Conservation (phyloP, 2,329 filamentous ascomycete species). For the Diaporthe longicolla region DNA sequence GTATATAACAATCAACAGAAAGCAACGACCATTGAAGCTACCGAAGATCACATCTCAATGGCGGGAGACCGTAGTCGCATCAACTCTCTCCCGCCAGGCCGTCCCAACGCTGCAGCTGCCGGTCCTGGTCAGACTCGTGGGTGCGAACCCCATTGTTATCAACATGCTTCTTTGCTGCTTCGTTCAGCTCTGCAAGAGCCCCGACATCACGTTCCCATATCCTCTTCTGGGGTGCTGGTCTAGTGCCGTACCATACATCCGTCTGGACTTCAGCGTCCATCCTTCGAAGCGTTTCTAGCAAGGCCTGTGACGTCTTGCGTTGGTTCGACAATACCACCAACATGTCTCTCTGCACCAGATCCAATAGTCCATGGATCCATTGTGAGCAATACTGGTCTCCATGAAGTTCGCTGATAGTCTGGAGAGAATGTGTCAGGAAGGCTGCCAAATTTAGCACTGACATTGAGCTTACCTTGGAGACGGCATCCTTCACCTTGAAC, state of each 20-base stretch:
- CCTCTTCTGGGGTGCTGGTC: neutral
- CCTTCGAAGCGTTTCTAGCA: neutral
- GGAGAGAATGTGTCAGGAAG: neutral
- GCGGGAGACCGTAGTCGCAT: too few relatives aligned
- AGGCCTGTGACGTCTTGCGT: neutral
- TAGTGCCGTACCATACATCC: neutral
- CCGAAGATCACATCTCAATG: too few relatives aligned
- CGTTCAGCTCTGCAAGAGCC: neutral
- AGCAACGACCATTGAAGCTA: too few relatives aligned
- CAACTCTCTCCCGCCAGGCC: too few relatives aligned
- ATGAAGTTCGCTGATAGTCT: slow-evolving; percentile 34
- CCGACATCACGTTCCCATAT: neutral
- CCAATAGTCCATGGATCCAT: slow-evolving; percentile 15
- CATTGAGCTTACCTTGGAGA: neutral
- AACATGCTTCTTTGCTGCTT: neutral
- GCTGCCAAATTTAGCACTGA: neutral
- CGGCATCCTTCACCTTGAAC: slow-evolving; percentile 32
- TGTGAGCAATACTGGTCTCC: neutral
- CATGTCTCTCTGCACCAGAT: slow-evolving; percentile 20
- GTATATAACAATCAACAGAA: too few relatives aligned
- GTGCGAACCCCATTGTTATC: neutral
- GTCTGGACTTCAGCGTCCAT: neutral
- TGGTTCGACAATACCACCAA: neutral
- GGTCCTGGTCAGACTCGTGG: neutral
- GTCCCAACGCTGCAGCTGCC: neutral